phyloP scores from a whole-genome alignment of 2,329 filamentous ascomycete genomes.

The Aspergillus hiratsukae region DNA sequence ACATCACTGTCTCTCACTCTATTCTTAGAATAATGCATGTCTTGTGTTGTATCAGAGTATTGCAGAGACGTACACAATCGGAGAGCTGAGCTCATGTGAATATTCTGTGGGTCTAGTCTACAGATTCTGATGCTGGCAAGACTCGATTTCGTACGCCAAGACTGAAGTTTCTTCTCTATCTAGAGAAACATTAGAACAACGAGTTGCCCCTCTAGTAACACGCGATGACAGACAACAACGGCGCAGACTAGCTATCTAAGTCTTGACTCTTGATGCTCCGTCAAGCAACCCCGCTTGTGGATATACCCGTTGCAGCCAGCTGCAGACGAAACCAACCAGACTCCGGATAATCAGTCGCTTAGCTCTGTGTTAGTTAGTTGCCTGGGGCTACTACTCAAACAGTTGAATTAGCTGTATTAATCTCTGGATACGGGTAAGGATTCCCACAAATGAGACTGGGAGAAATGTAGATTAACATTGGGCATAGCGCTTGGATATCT shows the following conservation, averaged over 20 bases:
- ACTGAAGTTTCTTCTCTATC: background rate
- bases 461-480: background rate
- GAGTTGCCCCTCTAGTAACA: background rate
- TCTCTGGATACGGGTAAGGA: background rate
- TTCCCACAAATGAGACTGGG: background rate
- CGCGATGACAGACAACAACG: too few species aligned
- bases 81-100: background rate
- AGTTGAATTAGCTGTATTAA: background rate
- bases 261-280: background rate
- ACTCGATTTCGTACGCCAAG: background rate
- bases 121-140: background rate
- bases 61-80: background rate
- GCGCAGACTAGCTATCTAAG: background rate
- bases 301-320: conserved; percentile 19
- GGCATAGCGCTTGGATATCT: background rate
- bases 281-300: conserved; percentile 13
- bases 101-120: background rate
- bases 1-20: background rate
- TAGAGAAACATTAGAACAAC: background rate
- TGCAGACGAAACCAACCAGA: conserved; percentile 13
- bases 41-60: background rate
- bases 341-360: background rate
- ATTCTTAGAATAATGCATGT: background rate
- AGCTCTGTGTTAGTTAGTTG: background rate
- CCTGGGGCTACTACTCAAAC: background rate